Percentiles rank a stretch among this genome's conserved stretches.
Conservation (phyloP, 2,329 filamentous ascomycete genomes). For the Cryphonectria nitschkei region DNA sequence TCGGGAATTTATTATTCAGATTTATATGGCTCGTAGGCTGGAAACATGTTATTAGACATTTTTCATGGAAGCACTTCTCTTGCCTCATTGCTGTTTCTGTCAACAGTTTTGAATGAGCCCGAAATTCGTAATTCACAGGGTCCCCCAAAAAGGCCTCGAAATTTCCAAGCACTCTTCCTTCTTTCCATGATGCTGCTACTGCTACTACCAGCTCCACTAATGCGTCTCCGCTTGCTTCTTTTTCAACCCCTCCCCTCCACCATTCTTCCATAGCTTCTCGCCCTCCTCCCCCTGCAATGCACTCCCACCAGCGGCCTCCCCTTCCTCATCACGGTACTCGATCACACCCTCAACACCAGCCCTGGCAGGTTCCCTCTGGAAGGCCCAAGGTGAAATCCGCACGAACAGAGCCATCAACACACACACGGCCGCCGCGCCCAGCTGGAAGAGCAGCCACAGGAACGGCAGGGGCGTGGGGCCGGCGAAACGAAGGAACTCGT, state of each 20-base stretch:
- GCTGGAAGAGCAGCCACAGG: slow-evolving; percentile 62
- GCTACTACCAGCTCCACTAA: neutral
- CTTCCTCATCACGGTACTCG: slow-evolving; percentile 11
- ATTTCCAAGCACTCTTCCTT: neutral
- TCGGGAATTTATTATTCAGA: neutral
- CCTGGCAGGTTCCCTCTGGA: slow-evolving; percentile 17
- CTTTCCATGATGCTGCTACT: neutral
- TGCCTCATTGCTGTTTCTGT: neutral
- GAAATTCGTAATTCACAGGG: neutral
- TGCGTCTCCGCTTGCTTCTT: neutral
- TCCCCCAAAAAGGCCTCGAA: neutral
- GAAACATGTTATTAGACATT: neutral
- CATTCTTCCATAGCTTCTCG: slow-evolving; percentile 18
- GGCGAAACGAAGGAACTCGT: slow-evolving; percentile 76
- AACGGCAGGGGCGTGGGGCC: slow-evolving; percentile 43
- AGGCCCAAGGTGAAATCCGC: slow-evolving; percentile 24
- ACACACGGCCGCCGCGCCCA: slow-evolving; percentile 67
- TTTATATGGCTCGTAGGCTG: neutral
- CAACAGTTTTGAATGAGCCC: neutral
- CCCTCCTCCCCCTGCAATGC: neutral
- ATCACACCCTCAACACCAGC: slow-evolving; percentile 22
- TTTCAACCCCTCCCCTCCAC: slow-evolving; percentile 6
- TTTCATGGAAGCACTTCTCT: neutral
- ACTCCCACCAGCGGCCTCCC: neutral
- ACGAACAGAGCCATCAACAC: slow-evolving; percentile 44